Evolutionary conservation across 352 stramenopile genomes (phyloP).

Genomic region (Pythium dissimile): DNA sequence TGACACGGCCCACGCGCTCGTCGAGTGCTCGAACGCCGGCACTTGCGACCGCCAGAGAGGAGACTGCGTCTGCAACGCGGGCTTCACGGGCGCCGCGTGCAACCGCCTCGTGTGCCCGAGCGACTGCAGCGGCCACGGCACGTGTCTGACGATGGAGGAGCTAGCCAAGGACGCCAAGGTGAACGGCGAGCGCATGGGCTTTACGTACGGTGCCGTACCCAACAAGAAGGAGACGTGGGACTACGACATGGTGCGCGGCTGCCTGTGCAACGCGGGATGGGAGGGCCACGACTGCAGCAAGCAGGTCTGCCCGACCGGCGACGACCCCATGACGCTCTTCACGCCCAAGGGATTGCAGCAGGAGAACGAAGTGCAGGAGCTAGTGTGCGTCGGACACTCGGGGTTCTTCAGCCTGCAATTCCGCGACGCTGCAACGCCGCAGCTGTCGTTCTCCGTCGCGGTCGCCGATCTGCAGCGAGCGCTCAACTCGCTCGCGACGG

Average conservation of each 20-base stretch:
- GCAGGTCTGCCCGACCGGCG: constrained; percentile 86
- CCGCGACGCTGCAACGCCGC: constrained; percentile 54
- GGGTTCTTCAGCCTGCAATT: constrained; percentile 74
- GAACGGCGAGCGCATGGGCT: constrained; percentile 56
- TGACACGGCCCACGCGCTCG: constrained; percentile 50
- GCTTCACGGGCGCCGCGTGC: constrained; percentile 71
- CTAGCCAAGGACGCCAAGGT: constrained; percentile 47
- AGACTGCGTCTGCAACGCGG: constrained; percentile 55
- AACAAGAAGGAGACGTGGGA: constrained; percentile 90
- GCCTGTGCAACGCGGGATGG: constrained; percentile 85
- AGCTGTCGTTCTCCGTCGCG: constrained; percentile 46
- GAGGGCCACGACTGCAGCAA: constrained; percentile 86
- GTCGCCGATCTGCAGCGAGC: constrained; percentile 25
- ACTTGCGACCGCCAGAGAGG: constrained; percentile 65
- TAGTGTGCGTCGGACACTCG: constrained; percentile 57
- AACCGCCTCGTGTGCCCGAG: constrained; percentile 63
- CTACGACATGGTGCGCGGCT: constrained; percentile 83
- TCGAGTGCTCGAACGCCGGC: constrained; percentile 73
- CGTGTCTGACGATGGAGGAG: constrained; percentile 79
- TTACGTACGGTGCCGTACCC: constrained; percentile 58
- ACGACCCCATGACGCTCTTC: constrained; percentile 79
- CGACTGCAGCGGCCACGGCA: constrained; percentile 80
- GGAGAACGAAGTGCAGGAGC: constrained; percentile 75
- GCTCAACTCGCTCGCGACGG: constrained; percentile 39
- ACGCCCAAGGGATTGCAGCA: constrained; percentile 33